Evolutionary conservation across 2,329 filamentous ascomycete genomes (phyloP).

Genomic region (Curvularia sp.): DNA sequence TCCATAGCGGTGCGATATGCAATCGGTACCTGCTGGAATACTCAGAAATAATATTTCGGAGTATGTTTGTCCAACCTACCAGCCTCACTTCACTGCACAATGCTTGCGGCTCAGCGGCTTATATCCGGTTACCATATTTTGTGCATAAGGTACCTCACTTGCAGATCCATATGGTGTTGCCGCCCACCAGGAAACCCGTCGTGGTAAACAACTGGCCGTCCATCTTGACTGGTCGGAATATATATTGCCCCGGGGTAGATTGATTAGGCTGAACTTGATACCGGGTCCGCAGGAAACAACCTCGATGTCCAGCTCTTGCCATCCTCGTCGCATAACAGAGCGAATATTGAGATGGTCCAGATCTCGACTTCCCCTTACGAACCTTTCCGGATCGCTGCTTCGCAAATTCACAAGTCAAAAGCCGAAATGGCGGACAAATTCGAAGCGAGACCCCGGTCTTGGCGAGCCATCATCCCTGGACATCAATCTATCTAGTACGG

Average conservation of each 20-base stretch:
- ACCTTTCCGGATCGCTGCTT: neutral
- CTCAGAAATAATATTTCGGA: neutral
- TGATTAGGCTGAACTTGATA: conserved; percentile 42
- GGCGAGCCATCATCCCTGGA: conserved; percentile 15
- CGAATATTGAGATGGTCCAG: neutral
- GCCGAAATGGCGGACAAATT: conserved; percentile 8
- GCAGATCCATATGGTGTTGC: conserved; percentile 12
- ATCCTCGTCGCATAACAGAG: neutral
- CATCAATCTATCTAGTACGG: conserved; percentile 18
- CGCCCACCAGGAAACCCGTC: conserved; percentile 19
- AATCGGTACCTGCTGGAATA: neutral
- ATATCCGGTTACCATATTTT: conserved; percentile 22
- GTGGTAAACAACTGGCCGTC: conserved; percentile 13
- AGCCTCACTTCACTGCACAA: conserved; percentile 1
- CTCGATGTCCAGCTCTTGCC: neutral
- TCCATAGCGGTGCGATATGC: neutral
- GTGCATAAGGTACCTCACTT: conserved; percentile 17
- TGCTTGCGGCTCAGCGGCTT: conserved; percentile 33
- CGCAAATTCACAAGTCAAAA: neutral
- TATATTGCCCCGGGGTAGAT: conserved; percentile 36
- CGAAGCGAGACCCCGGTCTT: conserved; percentile 14
- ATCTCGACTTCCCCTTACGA: neutral
- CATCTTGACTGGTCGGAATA: conserved; percentile 28
- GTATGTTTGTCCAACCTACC: neutral
- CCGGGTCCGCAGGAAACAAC: conserved; percentile 15